A percentile compares a stretch with the other conserved stretches of the same genome.
phyloP scores from a whole-genome alignment of 2,329 filamentous ascomycete species.

The Phoma sp. region DNA sequence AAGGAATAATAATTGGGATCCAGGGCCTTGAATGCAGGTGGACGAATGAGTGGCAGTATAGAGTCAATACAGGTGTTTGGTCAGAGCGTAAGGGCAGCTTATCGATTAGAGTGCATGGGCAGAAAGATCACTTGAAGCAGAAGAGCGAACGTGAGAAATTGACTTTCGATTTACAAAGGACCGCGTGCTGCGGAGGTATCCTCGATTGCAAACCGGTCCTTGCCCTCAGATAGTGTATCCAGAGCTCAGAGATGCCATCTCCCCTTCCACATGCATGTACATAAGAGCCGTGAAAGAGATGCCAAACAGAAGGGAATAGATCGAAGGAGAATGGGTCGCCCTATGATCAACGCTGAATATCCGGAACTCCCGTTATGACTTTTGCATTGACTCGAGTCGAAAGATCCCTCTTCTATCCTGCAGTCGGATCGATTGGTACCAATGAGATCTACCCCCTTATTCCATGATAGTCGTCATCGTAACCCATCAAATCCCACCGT shows the following conservation, averaged over 20 bases:
- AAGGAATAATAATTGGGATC: not conserved
- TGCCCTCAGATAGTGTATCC: constrained; percentile 45
- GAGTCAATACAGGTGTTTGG: not conserved
- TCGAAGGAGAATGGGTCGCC: constrained; percentile 46
- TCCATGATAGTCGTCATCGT: constrained; percentile 48
- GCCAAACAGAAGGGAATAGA: constrained; percentile 48
- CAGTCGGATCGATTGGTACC: constrained; percentile 50
- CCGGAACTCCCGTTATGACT: constrained; percentile 53
- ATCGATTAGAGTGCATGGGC: too few species aligned
- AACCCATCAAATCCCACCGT: constrained; percentile 44
- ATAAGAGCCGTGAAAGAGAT: constrained; percentile 48
- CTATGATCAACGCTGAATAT: constrained; percentile 52
- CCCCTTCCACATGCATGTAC: constrained; percentile 52
- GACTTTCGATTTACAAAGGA: constrained; percentile 50
- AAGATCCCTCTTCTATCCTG: constrained; percentile 54
- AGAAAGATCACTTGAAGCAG: not conserved
- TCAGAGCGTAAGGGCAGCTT: too few species aligned
- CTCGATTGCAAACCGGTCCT: constrained; percentile 54
- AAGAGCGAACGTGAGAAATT: constrained; percentile 41
- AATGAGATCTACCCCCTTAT: constrained; percentile 49
- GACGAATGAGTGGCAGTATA: not conserved
- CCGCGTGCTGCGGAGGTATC: constrained; percentile 54
- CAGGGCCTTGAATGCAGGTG: not conserved
- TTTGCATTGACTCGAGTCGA: constrained; percentile 50
- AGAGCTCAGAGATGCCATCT: constrained; percentile 51